Conservation (phyloP, 345 rosid species). For the Raphanus sativus region DNA sequence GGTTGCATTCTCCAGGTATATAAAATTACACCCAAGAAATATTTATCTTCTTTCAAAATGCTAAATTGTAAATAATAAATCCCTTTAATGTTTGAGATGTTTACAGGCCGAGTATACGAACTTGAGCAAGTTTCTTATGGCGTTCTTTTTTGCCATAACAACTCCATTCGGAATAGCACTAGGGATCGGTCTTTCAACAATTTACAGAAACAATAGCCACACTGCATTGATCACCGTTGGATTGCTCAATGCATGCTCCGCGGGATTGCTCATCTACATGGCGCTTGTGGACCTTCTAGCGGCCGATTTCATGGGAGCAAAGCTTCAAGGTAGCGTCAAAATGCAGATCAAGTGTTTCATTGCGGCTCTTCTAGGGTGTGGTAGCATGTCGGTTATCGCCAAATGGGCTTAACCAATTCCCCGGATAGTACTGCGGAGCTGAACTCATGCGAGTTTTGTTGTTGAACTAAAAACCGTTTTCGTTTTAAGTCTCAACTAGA, state of each 20-base stretch:
- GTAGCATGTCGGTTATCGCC: constrained; percentile 70
- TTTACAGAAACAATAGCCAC: constrained; percentile 57
- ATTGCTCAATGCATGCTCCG: constrained; percentile 63
- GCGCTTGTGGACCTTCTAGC: constrained; percentile 74
- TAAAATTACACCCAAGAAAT: neutral
- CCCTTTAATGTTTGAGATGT: constrained; percentile 24
- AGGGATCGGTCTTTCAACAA: constrained; percentile 55
- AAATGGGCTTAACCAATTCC: constrained; percentile 62
- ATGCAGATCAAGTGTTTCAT: constrained; percentile 38
- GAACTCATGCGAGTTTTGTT: constrained; percentile 9
- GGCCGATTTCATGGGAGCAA: constrained; percentile 66
- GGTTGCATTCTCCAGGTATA: constrained; percentile 78
- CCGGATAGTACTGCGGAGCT: neutral
- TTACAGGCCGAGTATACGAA: constrained; percentile 54
- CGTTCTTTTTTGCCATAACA: constrained; percentile 40
- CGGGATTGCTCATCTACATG: constrained; percentile 76
- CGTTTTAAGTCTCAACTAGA: constrained; percentile 23
- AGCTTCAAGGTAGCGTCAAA: constrained; percentile 57
- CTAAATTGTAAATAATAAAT: neutral
- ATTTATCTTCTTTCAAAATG: neutral
- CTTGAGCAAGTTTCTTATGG: constrained; percentile 48
- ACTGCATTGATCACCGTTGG: constrained; percentile 63
- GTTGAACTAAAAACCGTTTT: constrained; percentile 28
- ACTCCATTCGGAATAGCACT: constrained; percentile 68
- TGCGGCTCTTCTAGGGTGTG: constrained; percentile 67